These are phyloP conservation scores for Bullera alba DNA, from an alignment of 768 basidiomycete genomes.

Conservation along the genomic window DNA sequence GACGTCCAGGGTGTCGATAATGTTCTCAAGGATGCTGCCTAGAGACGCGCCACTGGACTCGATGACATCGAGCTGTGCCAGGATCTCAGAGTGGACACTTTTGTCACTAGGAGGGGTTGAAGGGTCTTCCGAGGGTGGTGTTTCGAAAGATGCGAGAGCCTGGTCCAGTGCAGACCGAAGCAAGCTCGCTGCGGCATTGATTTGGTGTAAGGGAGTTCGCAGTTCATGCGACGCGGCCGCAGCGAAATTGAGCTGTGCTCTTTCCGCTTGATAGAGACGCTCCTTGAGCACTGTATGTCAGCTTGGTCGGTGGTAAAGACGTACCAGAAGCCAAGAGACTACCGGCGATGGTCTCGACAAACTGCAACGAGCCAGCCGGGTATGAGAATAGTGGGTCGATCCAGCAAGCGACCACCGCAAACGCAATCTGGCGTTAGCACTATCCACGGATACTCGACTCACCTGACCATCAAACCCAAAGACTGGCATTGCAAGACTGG, in stretches of 20 bases:
- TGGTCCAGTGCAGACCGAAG: conserved; percentile 19
- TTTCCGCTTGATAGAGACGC: conserved; percentile 23
- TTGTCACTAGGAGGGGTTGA: neutral
- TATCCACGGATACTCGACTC: neutral
- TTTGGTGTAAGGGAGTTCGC: conserved; percentile 43
- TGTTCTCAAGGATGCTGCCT: conserved; percentile 33
- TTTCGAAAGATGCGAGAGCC: neutral
- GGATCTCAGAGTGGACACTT: conserved; percentile 7
- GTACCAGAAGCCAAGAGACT: conserved; percentile 38
- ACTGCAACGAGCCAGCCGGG: conserved; percentile 36
- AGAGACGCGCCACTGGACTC: conserved; percentile 32
- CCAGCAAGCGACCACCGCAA: conserved; percentile 41
- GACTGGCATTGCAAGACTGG: conserved; percentile 39
- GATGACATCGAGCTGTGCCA: conserved; percentile 33
- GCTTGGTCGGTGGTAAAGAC: conserved; percentile 3
- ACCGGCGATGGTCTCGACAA: conserved; percentile 43
- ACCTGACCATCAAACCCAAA: conserved; percentile 42
- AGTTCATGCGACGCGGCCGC: conserved; percentile 40
- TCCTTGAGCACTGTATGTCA: conserved; percentile 19
- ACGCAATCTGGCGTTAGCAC: conserved; percentile 21
- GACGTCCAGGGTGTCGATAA: conserved; percentile 42
- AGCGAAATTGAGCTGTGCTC: conserved; percentile 38
- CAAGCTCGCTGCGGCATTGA: conserved; percentile 32
- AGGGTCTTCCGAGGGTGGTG: neutral
- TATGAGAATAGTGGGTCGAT: conserved; percentile 41